A percentile compares a stretch with the other conserved stretches of the same genome.
Evolutionary conservation across 176 grass and related monocot species (phyloP).

Genomic region (Eragrostis nindensis): DNA sequence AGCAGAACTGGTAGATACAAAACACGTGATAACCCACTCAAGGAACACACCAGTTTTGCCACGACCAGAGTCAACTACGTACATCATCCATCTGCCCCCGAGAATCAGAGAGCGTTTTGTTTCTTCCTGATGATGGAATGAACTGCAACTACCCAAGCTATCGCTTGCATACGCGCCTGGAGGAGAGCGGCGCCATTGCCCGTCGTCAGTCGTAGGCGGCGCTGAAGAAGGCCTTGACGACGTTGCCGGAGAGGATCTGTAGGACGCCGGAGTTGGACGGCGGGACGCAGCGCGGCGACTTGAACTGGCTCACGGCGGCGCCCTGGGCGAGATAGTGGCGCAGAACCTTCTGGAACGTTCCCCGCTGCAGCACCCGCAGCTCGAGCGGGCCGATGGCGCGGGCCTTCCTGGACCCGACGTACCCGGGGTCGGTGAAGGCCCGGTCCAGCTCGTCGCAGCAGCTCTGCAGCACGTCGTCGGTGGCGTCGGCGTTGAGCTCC

Average conservation of each 20-base stretch:
- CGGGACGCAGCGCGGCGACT: slow-evolving; percentile 66
- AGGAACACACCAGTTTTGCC: background rate
- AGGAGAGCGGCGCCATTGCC: background rate
- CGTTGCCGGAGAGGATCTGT: slow-evolving; percentile 55
- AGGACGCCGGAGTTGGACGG: slow-evolving; percentile 56
- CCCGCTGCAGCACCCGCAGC: slow-evolving; percentile 58
- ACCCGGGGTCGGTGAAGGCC: slow-evolving; percentile 64
- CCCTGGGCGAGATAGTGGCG: slow-evolving; percentile 60
- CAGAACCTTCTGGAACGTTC: slow-evolving; percentile 71
- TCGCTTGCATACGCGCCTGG: background rate
- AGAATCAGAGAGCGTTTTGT: background rate
- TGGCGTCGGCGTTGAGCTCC: slow-evolving; percentile 67
- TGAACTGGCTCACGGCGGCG: slow-evolving; percentile 80
- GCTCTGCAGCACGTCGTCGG: slow-evolving; percentile 59
- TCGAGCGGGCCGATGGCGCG: slow-evolving; percentile 60
- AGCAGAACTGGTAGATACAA: background rate
- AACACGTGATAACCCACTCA: background rate
- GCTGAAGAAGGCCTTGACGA: slow-evolving; percentile 43
- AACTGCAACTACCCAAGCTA: background rate
- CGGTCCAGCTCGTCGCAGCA: slow-evolving; percentile 84
- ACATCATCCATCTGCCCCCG: too few relatives aligned
- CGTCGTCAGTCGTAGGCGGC: slow-evolving; percentile 35
- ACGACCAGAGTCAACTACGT: too few relatives aligned
- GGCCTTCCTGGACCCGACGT: slow-evolving; percentile 52
- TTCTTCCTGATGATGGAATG: too few relatives aligned